These are phyloP conservation scores for Hanseniaspora guilliermondii DNA, from an alignment of 805 yeast genomes.

Conservation along the genomic window DNA sequence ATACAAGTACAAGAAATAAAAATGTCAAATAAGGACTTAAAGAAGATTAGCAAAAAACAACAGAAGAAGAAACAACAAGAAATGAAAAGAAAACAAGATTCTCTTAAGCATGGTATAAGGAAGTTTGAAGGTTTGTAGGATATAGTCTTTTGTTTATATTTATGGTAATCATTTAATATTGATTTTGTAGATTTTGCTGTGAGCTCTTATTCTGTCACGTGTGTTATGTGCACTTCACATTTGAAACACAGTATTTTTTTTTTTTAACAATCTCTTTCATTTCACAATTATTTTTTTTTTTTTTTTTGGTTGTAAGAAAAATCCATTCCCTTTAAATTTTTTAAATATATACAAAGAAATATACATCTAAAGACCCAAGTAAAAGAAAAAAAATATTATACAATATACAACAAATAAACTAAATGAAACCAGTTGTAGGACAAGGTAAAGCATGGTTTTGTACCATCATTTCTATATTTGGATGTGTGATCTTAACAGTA, in stretches of 20 bases:
- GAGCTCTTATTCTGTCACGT: no score
- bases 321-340: neutral
- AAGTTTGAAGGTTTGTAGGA: conserved; percentile 47
- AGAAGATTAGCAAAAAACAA: conserved; percentile 1
- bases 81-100: conserved; percentile 27
- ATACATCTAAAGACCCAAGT: neutral
- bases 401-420: conserved; percentile 7
- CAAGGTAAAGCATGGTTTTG: conserved; percentile 90
- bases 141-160: no score
- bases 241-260: neutral
- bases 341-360: no score
- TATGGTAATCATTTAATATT: no score
- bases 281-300: neutral
- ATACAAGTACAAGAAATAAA: conserved; percentile 14
- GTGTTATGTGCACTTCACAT: no score
- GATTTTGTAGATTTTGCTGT: no score
- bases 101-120: conserved; percentile 47
- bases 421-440: conserved; percentile 42
- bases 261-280: no score
- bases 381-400: neutral
- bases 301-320: neutral
- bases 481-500: conserved; percentile 72
- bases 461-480: conserved; percentile 84
- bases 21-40: conserved; percentile 20
- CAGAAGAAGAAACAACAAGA: conserved; percentile 15